Percentiles rank a stretch among this genome's conserved stretches.
These are phyloP conservation scores for Dillenia suffruticosa DNA, from an alignment of 164 flowering plant species.

Conservation along the genomic window DNA sequence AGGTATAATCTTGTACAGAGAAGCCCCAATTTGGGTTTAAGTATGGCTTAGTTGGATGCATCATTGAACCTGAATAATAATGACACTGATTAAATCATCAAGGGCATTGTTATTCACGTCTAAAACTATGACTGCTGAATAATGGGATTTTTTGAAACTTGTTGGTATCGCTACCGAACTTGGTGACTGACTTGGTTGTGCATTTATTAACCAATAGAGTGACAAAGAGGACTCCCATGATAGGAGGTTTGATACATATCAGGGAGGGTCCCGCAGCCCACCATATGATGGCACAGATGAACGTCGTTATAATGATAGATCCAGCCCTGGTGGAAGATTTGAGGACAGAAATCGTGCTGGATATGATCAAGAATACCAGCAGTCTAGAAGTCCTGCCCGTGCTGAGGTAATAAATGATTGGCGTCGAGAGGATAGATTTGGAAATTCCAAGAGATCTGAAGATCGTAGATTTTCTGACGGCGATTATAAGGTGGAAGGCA, in stretches of 20 bases:
- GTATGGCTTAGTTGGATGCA: too few relatives aligned
- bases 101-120: too few relatives aligned
- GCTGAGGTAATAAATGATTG: constrained; percentile 81
- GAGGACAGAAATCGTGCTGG: constrained; percentile 67
- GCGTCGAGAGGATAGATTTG: constrained; percentile 87
- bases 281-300: constrained; percentile 71
- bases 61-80: too few relatives aligned
- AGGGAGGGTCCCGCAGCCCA: constrained; percentile 78
- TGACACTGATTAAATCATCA: too few relatives aligned
- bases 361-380: constrained; percentile 52
- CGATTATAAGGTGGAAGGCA: constrained; percentile 48
- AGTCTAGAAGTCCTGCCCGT: constrained; percentile 67
- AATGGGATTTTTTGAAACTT: too few relatives aligned
- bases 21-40: too few relatives aligned
- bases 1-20: too few relatives aligned
- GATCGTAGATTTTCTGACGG: constrained; percentile 56
- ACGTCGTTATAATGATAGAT: constrained; percentile 54
- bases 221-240: constrained; percentile 64
- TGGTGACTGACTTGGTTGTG: too few relatives aligned
- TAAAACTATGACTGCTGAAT: too few relatives aligned
- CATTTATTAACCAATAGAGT: constrained; percentile 39
- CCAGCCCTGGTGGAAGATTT: constrained; percentile 67
- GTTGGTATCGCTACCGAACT: too few relatives aligned
- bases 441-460: constrained; percentile 68
- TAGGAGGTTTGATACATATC: constrained; percentile 44